Evolutionary conservation across 257 asterid species (phyloP), one percentile per base, ranked within the genome.

Genomic region (Penstemon newberryi): DNA sequence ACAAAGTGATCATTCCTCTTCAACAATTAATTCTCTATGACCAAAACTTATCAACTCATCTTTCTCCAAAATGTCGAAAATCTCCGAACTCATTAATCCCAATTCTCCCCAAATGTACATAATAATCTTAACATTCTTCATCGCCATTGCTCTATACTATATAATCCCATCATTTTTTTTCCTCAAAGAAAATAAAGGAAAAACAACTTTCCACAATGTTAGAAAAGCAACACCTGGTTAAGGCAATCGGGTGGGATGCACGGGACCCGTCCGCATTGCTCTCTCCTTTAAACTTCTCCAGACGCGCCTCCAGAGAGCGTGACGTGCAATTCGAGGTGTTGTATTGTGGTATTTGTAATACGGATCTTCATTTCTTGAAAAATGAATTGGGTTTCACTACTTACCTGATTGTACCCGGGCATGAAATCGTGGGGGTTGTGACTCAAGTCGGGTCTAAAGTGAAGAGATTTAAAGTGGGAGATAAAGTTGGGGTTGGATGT

Each of bases 361-460:
- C 84, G n/a, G 86, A 82, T 51, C 80, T 79, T 45, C 84, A 79
- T 49, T 4, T 5, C 7, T 11, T 43, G 60, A 78, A 60, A 19
- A 76, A 82, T 63, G 81, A 78, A 0, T 70, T 66, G 82, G 82
- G 74, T 11, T 5, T 39, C 74, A 5, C 80, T 8, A 41, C 2
- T 0, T 82, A 82, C 86, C 86, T 82, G 2, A 6, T 75, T 39
- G 65, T 82, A 4, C 86, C 86, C 1, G 86, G 86, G 50, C 86
- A 78, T 37, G 86, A 82, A 69, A 33, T 78, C 51, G 76, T 64
- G 53, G 86, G 86, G 1, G 46, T 63, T 39, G 81, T 79, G 11
- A 78, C 84, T 13, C 80, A 72, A 3, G 73, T 79, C 39, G 87
- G 87, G 3, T 36, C 80, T 4, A 64, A n/a, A 33, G 87, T 79